These are phyloP conservation scores for Vanrija sp. DNA, from an alignment of 1,284 basidiomycete genomes.

Conservation along the genomic window DNA sequence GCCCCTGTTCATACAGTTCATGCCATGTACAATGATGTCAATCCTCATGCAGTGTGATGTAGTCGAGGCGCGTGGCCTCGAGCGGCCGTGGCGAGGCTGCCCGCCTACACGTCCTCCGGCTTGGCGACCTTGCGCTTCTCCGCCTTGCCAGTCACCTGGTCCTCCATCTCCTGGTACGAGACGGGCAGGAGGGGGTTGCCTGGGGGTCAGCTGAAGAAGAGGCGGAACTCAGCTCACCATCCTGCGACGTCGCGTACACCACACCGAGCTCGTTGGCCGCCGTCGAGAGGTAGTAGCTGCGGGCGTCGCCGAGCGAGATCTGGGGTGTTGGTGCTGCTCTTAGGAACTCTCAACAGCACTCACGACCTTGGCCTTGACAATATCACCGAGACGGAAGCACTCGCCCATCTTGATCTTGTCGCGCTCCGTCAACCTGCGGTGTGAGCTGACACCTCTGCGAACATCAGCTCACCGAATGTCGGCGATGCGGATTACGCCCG, in stretches of 20 bases:
- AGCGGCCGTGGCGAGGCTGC: too few relatives aligned
- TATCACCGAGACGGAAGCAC: slow-evolving; percentile 93
- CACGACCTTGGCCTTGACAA: slow-evolving; percentile 87
- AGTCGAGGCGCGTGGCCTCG: too few relatives aligned
- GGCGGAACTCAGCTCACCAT: slow-evolving; percentile 27
- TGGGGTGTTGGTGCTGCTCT: slow-evolving; percentile 39
- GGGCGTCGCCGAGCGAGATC: slow-evolving; percentile 88
- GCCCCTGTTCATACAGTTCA: too few relatives aligned
- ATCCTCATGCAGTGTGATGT: too few relatives aligned
- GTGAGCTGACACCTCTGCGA: background rate
- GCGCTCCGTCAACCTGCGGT: slow-evolving; percentile 69
- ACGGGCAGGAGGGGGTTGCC: slow-evolving; percentile 46
- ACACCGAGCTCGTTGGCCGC: slow-evolving; percentile 85
- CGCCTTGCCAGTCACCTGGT: slow-evolving; percentile 43
- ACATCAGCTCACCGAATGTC: slow-evolving; percentile 62
- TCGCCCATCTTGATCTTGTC: slow-evolving; percentile 89
- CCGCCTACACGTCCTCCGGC: slow-evolving; percentile 35
- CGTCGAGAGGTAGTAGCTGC: slow-evolving; percentile 91
- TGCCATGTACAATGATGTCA: too few relatives aligned
- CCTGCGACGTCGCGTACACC: slow-evolving; percentile 45
- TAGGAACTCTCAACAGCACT: slow-evolving; percentile 43
- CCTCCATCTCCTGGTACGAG: slow-evolving; percentile 51
- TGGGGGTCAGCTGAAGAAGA: slow-evolving; percentile 7
- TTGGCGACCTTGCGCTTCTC: slow-evolving; percentile 50
- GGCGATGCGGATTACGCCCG: slow-evolving; percentile 82